phyloP scores from a whole-genome alignment of 1,284 basidiomycete species.

The Boletellus deceptivus region DNA sequence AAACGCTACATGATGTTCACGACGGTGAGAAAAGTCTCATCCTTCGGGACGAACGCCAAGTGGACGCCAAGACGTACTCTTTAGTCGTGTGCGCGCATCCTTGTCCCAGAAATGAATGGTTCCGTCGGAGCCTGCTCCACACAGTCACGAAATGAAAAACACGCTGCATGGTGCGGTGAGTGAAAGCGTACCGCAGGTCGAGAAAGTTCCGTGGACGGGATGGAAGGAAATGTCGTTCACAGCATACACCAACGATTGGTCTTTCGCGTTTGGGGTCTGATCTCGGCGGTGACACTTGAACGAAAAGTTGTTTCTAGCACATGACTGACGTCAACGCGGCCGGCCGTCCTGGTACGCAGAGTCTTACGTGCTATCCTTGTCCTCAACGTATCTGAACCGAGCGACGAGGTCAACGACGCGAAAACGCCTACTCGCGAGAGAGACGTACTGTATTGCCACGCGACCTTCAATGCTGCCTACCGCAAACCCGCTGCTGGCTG shows the following conservation, averaged over 20 bases:
- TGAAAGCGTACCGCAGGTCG: constrained; percentile 74
- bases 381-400: constrained; percentile 68
- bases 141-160: constrained; percentile 7
- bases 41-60: too few relatives aligned
- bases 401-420: constrained; percentile 3
- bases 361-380: constrained; percentile 66
- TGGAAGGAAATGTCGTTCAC: constrained; percentile 95
- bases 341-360: neutral
- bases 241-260: constrained; percentile 81
- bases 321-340: constrained; percentile 13
- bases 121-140: constrained; percentile 63
- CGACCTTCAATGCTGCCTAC: constrained; percentile 95
- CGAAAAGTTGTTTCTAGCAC: constrained; percentile 78
- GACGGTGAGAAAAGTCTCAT: constrained; percentile 5
- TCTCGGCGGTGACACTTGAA: constrained; percentile 96
- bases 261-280: constrained; percentile 57
- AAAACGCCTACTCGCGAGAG: neutral
- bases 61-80: constrained; percentile 53
- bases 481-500: constrained; percentile 75
- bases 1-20: constrained; percentile 17
- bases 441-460: constrained; percentile 88
- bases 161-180: constrained; percentile 23
- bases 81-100: constrained; percentile 84
- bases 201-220: constrained; percentile 90
- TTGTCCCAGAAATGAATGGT: constrained; percentile 90